Base-by-base conservation (phyloP, 208 protist genomes). In the Trypanosoma brucei region DNA sequence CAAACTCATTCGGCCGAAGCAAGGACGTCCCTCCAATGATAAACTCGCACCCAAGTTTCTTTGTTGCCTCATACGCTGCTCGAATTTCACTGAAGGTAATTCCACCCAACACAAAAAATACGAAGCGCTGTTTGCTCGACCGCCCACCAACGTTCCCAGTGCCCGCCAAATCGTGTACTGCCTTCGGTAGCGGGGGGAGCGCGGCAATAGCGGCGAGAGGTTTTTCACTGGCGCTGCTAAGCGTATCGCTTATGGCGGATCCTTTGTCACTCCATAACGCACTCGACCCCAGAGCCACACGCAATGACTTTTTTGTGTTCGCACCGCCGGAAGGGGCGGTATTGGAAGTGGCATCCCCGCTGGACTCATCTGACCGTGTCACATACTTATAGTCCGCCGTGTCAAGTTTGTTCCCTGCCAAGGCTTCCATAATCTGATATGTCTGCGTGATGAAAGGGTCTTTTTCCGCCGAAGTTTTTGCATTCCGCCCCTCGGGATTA, bases 31-130 rank as follows among this genome's bases (percentile, higher is more conserved):
- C 76, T 6, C 87, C 87, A 33, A 91, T 68, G 57, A 93, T 83
- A 50, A 76, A 59, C 71, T 93, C 83, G 3, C 75, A 69, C 7
- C 72, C 69, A 7, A 65, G 68, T 30, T 72, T 56, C 64, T 80
- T 76, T 45, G 83, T 61, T 22, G 83, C 61, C 49, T 91, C 79
- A 57, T 93, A 93, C 31, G 81, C 87, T 1, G 79, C 72, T 6
- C 83, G 65, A 33, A 64, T 75, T 62, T 93, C 83, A 9, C 77
- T 77, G 59, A 71, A 89, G 13, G 87, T 93, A 36, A 84, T 73
- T 40, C 84, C 84, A 44, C 87, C 84, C 35, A 93, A 57, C 7
- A 93, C 78, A 70, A 93, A 90, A 11, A 93, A 39, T 4, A 93
- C 76, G 53, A 93, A 68, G 2, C 75, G 69, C 57, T 79, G 83